Base-by-base conservation (phyloP, 2,329 filamentous ascomycete genomes). In the Huntiella abstrusa region DNA sequence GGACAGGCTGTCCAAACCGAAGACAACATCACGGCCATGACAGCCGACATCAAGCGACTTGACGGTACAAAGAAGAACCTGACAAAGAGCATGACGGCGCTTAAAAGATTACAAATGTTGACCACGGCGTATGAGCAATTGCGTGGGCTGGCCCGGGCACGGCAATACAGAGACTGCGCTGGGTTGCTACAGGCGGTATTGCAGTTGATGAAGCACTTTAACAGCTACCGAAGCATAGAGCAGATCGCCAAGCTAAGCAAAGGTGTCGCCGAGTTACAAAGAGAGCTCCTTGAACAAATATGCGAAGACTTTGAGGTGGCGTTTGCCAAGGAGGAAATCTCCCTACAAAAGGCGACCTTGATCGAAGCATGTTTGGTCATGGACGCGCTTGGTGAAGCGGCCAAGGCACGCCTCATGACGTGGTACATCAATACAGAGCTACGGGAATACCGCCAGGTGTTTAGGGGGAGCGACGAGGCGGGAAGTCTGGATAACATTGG, bases 351-450 rank as follows among this genome's bases (percentile, higher is more conserved):
- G 53, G 72, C 69, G 11, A 78, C 80, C 59, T 70, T 98, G 47
- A 69, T 80, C 33, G 91, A 98, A 62, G 86, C 84, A 1, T 96
- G 91, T 59, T 67, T 83, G 52, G 88, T 98, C 34, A 88, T 95
- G 73, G 91, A 98, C 64, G 85, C 91, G 10, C 68, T 98, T 15
- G 91, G 91, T 1, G 88, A 96, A 36, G 76, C 80, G 56, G 91
- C 91, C 17, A 76, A 83, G 54, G 72, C 78, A 5, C 71, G 91
- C 41, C 66, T 98, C 35, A 73, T 94, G 57, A 91, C 83, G 8
- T 98, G 91, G 91, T 98, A 98, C 60, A 86, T 93, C 64, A 98
- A 98, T 59, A 95, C 91, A 2, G 84, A 95, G 64, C 67, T 98
- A 53, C 75, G 91, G 43, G 91, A 98, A 64, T 98, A 98, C 59